Conservation (phyloP, 176 grass and related monocot genomes). For the Oryza longistaminata region DNA sequence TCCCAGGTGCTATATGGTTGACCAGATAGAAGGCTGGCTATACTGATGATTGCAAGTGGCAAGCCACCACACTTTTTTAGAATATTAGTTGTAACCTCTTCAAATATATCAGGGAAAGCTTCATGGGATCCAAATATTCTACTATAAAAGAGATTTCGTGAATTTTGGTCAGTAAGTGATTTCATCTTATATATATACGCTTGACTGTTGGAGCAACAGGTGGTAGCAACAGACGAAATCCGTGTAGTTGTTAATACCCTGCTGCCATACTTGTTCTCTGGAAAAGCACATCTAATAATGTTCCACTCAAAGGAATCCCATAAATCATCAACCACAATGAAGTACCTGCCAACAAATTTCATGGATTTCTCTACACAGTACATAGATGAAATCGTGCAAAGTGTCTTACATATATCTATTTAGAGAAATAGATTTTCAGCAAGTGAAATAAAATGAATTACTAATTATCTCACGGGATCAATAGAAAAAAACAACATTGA, state of each 20-base stretch:
- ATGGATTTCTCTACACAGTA: too few relatives aligned
- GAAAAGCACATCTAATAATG: not conserved
- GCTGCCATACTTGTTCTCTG: not conserved
- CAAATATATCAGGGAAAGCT: not conserved
- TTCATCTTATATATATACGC: not conserved
- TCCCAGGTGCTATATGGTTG: not conserved
- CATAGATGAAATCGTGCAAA: too few relatives aligned
- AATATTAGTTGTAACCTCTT: not conserved
- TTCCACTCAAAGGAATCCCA: not conserved
- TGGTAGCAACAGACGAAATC: not conserved
- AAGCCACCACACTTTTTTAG: not conserved
- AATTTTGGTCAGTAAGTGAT: not conserved
- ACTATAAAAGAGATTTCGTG: not conserved
- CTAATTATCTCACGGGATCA: too few relatives aligned
- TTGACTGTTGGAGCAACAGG: not conserved
- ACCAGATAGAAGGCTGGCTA: conserved; percentile 4
- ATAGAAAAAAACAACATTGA: too few relatives aligned
- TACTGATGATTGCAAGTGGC: not conserved
- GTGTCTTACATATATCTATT: too few relatives aligned
- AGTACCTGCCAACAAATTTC: not conserved
- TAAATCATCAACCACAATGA: not conserved
- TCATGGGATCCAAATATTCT: not conserved
- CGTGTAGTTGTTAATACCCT: not conserved
- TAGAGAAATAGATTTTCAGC: too few relatives aligned
- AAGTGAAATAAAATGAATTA: too few relatives aligned